Conservation (phyloP, 2,329 filamentous ascomycete genomes). For the Phaeosphaeria sp. region DNA sequence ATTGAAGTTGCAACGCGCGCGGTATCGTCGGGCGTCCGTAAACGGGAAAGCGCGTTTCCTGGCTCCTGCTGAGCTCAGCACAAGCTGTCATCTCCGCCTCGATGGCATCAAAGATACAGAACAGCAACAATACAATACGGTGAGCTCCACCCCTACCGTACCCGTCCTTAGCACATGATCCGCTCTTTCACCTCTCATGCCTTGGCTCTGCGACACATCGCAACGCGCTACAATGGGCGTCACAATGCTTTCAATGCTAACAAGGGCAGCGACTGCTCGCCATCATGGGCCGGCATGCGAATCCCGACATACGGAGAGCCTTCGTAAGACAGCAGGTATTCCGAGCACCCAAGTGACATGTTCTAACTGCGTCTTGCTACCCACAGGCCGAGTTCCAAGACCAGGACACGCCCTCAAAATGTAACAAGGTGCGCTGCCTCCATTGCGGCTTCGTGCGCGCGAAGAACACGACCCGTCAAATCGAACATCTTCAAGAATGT, state of each 20-base stretch:
- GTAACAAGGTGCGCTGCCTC: constrained; percentile 57
- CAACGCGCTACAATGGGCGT: neutral
- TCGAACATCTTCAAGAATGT: constrained; percentile 57
- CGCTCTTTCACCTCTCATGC: neutral
- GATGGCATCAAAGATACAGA: constrained; percentile 7
- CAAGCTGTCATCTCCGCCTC: constrained; percentile 1
- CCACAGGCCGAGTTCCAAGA: constrained; percentile 48
- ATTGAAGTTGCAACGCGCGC: neutral
- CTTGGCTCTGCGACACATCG: neutral
- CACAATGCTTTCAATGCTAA: constrained; percentile 13
- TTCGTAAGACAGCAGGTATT: constrained; percentile 4
- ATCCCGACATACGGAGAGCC: constrained; percentile 50
- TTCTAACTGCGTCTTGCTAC: constrained; percentile 21
- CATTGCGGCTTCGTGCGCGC: constrained; percentile 58
- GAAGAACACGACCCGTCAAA: constrained; percentile 59
- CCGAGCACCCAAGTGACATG: neutral
- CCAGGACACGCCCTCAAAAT: constrained; percentile 52
- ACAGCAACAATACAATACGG: constrained; percentile 7
- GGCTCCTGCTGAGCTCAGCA: constrained; percentile 1
- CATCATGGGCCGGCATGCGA: constrained; percentile 46
- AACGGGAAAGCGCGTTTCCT: neutral
- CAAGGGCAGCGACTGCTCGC: constrained; percentile 12
- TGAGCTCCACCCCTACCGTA: constrained; percentile 2
- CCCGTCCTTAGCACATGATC: neutral
- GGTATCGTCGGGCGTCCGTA: neutral